These are phyloP conservation scores for Penicillium sp. DNA, from an alignment of 2,329 filamentous ascomycete species.

Conservation along the genomic window DNA sequence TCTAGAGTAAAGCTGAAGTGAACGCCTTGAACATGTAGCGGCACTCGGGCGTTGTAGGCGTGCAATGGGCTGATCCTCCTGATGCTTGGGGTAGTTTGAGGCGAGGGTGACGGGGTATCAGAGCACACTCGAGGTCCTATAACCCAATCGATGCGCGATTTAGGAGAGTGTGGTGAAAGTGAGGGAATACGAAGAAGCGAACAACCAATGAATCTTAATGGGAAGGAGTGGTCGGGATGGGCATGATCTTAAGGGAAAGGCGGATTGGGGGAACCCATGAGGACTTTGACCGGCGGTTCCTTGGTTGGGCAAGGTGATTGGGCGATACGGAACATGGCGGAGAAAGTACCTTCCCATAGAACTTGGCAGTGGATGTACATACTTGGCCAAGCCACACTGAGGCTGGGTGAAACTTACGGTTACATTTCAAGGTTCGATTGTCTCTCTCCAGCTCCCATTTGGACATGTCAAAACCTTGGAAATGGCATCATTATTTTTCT, in stretches of 20 bases:
- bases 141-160: constrained; percentile 7
- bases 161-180: background rate
- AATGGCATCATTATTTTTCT: background rate
- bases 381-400: constrained; percentile 16
- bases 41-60: constrained; percentile 9
- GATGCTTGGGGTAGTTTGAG: constrained; percentile 8
- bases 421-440: constrained; percentile 4
- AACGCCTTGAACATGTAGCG: background rate
- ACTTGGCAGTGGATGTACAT: constrained; percentile 15
- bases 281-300: constrained; percentile 13
- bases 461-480: background rate
- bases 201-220: background rate
- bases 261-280: constrained; percentile 6
- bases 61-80: constrained; percentile 11
- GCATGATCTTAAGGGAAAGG: constrained; percentile 6
- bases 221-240: background rate
- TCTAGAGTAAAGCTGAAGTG: constrained; percentile 6
- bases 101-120: constrained; percentile 4
- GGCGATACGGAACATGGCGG: constrained; percentile 13
- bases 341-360: constrained; percentile 10
- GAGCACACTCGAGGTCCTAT: constrained; percentile 6
- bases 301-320: constrained; percentile 10
- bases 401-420: constrained; percentile 10
- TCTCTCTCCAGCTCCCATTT: constrained; percentile 6
- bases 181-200: background rate